Conservation (phyloP, 495 filamentous ascomycete species). For the Pyrenopolyporus hunteri region DNA sequence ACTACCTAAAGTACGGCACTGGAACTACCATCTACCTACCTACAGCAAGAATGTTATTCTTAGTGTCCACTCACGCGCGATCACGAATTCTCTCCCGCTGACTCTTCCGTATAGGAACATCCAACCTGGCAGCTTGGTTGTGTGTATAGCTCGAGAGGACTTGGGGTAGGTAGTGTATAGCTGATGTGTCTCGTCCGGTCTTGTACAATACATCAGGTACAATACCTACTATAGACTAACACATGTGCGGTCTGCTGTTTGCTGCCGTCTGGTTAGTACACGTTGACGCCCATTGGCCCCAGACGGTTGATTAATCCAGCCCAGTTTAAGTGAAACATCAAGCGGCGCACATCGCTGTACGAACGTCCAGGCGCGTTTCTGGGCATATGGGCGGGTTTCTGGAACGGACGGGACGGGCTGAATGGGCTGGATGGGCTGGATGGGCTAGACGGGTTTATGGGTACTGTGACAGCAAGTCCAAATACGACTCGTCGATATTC, state of each 20-base stretch:
- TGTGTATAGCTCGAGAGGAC: too few species aligned
- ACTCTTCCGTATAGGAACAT: background rate
- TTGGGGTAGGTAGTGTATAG: too few species aligned
- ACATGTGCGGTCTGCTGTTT: slow-evolving; percentile 7
- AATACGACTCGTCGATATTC: slow-evolving; percentile 20
- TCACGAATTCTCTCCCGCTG: background rate
- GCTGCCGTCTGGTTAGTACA: slow-evolving; percentile 12
- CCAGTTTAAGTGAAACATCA: slow-evolving; percentile 19
- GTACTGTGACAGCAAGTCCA: background rate
- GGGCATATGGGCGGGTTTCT: too few species aligned
- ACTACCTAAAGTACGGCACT: too few species aligned
- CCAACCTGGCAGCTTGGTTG: background rate
- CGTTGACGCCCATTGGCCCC: slow-evolving; percentile 11
- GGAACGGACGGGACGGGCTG: too few species aligned
- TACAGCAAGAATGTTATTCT: background rate
- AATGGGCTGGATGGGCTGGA: background rate
- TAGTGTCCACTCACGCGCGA: slow-evolving; percentile 1
- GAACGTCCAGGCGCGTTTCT: background rate
- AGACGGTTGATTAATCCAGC: slow-evolving; percentile 1
- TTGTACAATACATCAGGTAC: too few species aligned
- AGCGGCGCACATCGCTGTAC: slow-evolving; percentile 7
- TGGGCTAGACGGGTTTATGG: background rate
- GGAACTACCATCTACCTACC: too few species aligned
- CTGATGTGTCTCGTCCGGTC: background rate
- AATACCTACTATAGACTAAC: background rate